Evolutionary conservation across 805 yeast species (phyloP).

Genomic region (Candida awuae): DNA sequence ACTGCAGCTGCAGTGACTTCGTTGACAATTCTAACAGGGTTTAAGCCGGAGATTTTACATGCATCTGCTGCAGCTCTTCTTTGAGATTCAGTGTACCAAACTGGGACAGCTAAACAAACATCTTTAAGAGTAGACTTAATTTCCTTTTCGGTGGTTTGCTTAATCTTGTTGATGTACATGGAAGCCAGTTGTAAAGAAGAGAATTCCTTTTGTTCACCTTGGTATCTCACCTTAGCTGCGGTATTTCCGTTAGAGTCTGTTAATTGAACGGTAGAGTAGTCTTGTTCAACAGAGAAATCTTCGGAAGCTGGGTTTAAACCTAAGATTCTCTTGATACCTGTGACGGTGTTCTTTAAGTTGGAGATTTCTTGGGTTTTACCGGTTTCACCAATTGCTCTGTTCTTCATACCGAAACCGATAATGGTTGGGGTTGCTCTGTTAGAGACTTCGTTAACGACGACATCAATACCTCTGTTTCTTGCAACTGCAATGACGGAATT

Average conservation of each 20-base stretch:
- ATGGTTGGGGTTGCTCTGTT: conserved; percentile 88
- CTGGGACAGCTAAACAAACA: conserved; percentile 91
- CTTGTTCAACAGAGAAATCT: conserved; percentile 66
- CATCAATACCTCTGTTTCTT: conserved; percentile 96
- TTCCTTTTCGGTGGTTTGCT: conserved; percentile 70
- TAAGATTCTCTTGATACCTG: conserved; percentile 85
- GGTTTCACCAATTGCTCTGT: conserved; percentile 88
- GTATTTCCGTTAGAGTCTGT: conserved; percentile 65
- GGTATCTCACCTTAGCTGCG: conserved; percentile 79
- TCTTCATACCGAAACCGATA: conserved; percentile 85
- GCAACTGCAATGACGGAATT: conserved; percentile 94
- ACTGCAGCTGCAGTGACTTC: conserved; percentile 99
- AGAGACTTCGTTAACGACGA: conserved; percentile 96
- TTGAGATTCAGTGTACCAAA: conserved; percentile 94
- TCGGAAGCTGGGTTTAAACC: conserved; percentile 73
- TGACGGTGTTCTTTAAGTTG: conserved; percentile 93
- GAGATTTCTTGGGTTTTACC: conserved; percentile 97
- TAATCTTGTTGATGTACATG: conserved; percentile 89
- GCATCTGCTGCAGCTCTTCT: conserved; percentile 96
- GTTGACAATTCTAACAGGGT: conserved; percentile 96
- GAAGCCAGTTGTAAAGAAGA: conserved; percentile 87
- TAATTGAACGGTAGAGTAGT: conserved; percentile 66
- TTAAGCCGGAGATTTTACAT: conserved; percentile 89
- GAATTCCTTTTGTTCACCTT: conserved; percentile 71
- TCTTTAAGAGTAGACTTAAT: conserved; percentile 77